A percentile compares a stretch with the other conserved stretches of the same genome.
Conservation (phyloP, 2,329 filamentous ascomycete species). For the Aspergillus sp. region DNA sequence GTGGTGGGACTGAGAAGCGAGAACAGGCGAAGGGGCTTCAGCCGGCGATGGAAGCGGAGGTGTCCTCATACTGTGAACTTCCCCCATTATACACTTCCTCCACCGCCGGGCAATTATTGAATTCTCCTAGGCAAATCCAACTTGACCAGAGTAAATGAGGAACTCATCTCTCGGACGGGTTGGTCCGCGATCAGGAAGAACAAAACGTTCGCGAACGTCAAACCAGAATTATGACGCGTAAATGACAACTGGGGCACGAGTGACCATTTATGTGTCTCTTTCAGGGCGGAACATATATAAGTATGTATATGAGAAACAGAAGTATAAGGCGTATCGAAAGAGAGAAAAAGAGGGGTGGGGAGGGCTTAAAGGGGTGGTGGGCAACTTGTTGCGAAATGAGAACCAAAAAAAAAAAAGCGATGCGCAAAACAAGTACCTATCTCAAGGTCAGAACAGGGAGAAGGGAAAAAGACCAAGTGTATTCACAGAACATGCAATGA, state of each 20-base stretch:
- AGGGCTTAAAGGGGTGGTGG: conserved; percentile 13
- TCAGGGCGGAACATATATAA: background rate
- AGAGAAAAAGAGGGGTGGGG: conserved; percentile 16
- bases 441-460: conserved; percentile 11
- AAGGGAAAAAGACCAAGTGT: conserved; percentile 1
- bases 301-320: conserved; percentile 10
- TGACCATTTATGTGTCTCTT: background rate
- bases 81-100: conserved; percentile 41
- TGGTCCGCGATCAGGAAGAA: conserved; percentile 25
- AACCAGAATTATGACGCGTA: conserved; percentile 1
- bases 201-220: conserved; percentile 6
- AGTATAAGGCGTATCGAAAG: background rate
- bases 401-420: conserved; percentile 2
- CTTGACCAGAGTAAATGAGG: conserved; percentile 34
- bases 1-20: conserved; percentile 32
- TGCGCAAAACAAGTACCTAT: conserved; percentile 10
- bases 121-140: conserved; percentile 38
- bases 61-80: conserved; percentile 44
- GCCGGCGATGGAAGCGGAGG: conserved; percentile 46
- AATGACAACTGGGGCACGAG: background rate
- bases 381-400: conserved; percentile 4
- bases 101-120: conserved; percentile 38
- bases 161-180: conserved; percentile 42
- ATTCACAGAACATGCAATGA: conserved; percentile 10
- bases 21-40: conserved; percentile 39